These are phyloP conservation scores for Globisporangium nodosum DNA, from an alignment of 352 stramenopile species.

Conservation along the genomic window DNA sequence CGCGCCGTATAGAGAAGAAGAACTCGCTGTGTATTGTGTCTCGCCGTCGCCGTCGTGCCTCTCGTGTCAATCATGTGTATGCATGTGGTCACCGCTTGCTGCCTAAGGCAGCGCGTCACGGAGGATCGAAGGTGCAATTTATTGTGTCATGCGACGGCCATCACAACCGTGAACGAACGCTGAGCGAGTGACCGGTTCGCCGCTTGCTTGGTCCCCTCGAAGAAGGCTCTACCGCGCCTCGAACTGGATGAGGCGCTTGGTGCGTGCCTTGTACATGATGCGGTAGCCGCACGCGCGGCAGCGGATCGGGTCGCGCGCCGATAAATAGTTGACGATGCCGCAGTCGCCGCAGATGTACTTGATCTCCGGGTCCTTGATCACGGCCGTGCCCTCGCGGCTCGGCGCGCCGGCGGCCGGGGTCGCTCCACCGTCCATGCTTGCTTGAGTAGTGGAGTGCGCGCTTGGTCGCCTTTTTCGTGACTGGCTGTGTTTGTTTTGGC, in stretches of 20 bases:
- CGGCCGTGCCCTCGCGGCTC: slow-evolving; percentile 36
- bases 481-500: not conserved
- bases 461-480: slow-evolving; percentile 1
- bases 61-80: no score
- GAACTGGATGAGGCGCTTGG: slow-evolving; percentile 93
- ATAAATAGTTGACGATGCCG: slow-evolving; percentile 94
- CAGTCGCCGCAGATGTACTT: slow-evolving; percentile 98
- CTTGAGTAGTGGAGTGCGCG: slow-evolving; percentile 2
- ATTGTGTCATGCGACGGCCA: no score
- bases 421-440: slow-evolving; percentile 70
- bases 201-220: not conserved
- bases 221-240: slow-evolving; percentile 65
- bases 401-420: slow-evolving; percentile 59
- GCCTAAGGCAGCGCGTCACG: no score
- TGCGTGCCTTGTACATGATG: slow-evolving; percentile 98
- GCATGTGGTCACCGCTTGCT: no score
- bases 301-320: slow-evolving; percentile 92
- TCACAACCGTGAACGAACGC: no score
- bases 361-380: slow-evolving; percentile 87
- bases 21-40: no score
- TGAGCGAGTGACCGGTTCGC: not conserved
- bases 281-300: slow-evolving; percentile 96
- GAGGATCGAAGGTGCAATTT: no score
- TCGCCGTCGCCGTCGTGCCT: no score
- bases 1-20: not conserved